Conservation (phyloP, 495 filamentous ascomycete species). For the Lasiosphaeria ovina region DNA sequence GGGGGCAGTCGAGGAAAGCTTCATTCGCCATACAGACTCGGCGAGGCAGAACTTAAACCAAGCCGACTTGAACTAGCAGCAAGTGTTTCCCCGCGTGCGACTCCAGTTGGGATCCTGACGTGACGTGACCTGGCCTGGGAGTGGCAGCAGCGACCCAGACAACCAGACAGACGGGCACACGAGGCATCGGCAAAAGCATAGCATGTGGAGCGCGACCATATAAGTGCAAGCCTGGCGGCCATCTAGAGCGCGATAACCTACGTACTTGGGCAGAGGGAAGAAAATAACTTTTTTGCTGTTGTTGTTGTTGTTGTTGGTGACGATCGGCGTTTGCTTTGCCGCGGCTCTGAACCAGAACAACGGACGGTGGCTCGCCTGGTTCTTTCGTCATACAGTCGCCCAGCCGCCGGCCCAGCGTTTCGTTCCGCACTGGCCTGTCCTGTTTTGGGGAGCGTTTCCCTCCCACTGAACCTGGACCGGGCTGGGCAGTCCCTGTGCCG, state of each 20-base stretch:
- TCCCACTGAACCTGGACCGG: background rate
- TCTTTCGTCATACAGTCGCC: background rate
- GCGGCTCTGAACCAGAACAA: background rate
- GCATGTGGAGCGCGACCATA: conserved; percentile 1
- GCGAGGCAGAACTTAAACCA: conserved; percentile 1
- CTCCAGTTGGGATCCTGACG: background rate
- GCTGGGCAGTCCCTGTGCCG: background rate
- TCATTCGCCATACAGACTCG: conserved; percentile 3
- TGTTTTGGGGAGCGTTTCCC: background rate
- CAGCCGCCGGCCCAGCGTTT: background rate
- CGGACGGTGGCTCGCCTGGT: too few relatives aligned
- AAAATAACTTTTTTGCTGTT: background rate
- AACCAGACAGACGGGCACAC: background rate
- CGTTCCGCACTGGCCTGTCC: conserved; percentile 1
- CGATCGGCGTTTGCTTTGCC: background rate
- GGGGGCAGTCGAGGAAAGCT: background rate
- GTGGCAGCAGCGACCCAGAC: background rate
- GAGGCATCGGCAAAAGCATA: background rate
- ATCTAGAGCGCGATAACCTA: background rate
- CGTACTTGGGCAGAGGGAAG: background rate
- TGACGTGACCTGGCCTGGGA: background rate
- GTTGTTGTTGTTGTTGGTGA: background rate
- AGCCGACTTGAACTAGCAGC: conserved; percentile 1
- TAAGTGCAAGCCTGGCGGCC: background rate
- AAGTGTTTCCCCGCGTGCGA: background rate